Evolutionary conservation across 768 basidiomycete species (phyloP).

Genomic region (Phylloporus rhodoxanthus): DNA sequence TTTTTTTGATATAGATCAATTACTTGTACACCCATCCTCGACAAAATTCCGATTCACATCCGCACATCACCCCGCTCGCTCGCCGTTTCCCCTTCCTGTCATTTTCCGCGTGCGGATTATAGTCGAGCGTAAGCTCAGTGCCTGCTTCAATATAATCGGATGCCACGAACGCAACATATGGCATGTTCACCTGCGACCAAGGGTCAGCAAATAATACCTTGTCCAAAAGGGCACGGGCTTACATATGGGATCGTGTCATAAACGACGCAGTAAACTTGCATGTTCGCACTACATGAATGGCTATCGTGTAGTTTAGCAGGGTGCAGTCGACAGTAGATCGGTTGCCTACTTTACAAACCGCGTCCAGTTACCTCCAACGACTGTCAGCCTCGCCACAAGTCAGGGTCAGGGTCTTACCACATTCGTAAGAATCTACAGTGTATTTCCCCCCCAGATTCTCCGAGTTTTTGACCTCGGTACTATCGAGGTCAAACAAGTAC

Average conservation of each 20-base stretch:
- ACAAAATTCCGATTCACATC: constrained; percentile 34
- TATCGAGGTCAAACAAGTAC: constrained; percentile 63
- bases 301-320: constrained; percentile 32
- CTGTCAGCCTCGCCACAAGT: constrained; percentile 1
- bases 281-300: constrained; percentile 63
- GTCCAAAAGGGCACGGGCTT: neutral
- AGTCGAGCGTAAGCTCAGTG: constrained; percentile 62
- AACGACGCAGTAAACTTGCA: constrained; percentile 51
- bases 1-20: no score
- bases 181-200: constrained; percentile 45
- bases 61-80: constrained; percentile 29
- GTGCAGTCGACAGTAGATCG: neutral
- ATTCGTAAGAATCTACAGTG: constrained; percentile 50
- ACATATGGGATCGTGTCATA: constrained; percentile 59
- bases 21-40: constrained; percentile 34
- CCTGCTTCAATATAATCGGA: constrained; percentile 40
- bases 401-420: constrained; percentile 36
- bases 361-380: constrained; percentile 62
- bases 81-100: constrained; percentile 24
- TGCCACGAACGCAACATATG: constrained; percentile 58
- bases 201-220: neutral
- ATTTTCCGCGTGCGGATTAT: constrained; percentile 42
- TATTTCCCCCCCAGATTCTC: constrained; percentile 34
- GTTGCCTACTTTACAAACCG: constrained; percentile 61
- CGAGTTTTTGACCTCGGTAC: constrained; percentile 39